These are phyloP conservation scores for Umbelopsis ramanniana DNA, from an alignment of 192 early-diverging fungal genomes.

Conservation along the genomic window DNA sequence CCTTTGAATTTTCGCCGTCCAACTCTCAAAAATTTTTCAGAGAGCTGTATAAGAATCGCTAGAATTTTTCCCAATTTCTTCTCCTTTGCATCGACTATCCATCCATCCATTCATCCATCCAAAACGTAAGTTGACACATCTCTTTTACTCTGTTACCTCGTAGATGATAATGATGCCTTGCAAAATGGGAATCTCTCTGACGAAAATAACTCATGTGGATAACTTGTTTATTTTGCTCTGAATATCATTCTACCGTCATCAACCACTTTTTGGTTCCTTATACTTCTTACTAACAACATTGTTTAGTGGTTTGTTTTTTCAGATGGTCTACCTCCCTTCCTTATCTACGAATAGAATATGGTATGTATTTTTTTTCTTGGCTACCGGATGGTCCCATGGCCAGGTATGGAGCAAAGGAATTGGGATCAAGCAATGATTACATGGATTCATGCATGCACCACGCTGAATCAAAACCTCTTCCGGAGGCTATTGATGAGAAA, in stretches of 20 bases:
- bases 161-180: slow-evolving; percentile 18
- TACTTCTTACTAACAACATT: neutral
- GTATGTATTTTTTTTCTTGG: neutral
- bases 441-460: slow-evolving; percentile 25
- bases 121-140: neutral
- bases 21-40: neutral
- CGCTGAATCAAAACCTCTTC: slow-evolving; percentile 23
- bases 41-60: neutral
- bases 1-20: too few species aligned
- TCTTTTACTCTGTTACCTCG: neutral
- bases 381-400: neutral
- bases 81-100: neutral
- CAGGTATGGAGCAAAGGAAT: neutral
- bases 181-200: slow-evolving; percentile 23
- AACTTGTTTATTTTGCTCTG: slow-evolving; percentile 17
- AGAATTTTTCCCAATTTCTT: neutral
- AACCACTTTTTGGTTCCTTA: neutral
- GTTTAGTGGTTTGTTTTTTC: neutral
- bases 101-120: slow-evolving; percentile 11
- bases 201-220: slow-evolving; percentile 20
- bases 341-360: too few species aligned
- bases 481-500: slow-evolving; percentile 23
- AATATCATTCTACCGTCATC: neutral
- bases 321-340: too few species aligned
- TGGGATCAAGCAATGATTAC: slow-evolving; percentile 23